A percentile compares a stretch with the other conserved stretches of the same genome.
Evolutionary conservation across 2,329 filamentous ascomycete species (phyloP).

Genomic region (Fusarium gaditjirri): DNA sequence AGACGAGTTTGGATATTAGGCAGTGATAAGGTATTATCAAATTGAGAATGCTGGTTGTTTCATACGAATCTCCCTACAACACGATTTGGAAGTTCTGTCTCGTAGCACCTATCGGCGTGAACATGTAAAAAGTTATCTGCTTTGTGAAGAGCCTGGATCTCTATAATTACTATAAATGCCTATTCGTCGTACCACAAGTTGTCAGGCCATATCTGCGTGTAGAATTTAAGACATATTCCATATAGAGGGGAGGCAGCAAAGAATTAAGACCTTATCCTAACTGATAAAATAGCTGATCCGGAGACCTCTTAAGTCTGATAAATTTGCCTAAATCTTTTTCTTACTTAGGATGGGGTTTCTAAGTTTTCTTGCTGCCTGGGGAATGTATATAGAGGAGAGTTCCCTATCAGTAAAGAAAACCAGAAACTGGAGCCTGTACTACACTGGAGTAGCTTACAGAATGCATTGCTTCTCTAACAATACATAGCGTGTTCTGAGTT

Average conservation of each 20-base stretch:
- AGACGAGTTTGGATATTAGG: fast-evolving
- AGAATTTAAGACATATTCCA: background rate
- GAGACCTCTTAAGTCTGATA: background rate
- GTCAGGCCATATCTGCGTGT: fast-evolving
- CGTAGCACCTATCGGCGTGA: background rate
- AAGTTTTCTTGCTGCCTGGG: background rate
- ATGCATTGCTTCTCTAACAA: background rate
- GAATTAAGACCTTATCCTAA: background rate
- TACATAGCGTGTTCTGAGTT: background rate
- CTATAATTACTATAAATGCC: fast-evolving
- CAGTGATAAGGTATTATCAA: background rate
- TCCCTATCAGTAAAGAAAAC: too few relatives aligned
- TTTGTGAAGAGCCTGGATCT: background rate
- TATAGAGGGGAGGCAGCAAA: background rate
- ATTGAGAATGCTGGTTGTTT: background rate
- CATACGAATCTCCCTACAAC: background rate
- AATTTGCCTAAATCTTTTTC: background rate
- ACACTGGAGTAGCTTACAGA: fast-evolving
- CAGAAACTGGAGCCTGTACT: fast-evolving
- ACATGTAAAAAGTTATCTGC: background rate
- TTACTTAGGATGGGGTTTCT: background rate
- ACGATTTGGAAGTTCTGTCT: background rate
- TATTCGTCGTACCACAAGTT: background rate
- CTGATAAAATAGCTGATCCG: background rate
- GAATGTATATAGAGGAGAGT: background rate